Conservation (phyloP, 2,329 filamentous ascomycete species). For the Fusarium annulatum region DNA sequence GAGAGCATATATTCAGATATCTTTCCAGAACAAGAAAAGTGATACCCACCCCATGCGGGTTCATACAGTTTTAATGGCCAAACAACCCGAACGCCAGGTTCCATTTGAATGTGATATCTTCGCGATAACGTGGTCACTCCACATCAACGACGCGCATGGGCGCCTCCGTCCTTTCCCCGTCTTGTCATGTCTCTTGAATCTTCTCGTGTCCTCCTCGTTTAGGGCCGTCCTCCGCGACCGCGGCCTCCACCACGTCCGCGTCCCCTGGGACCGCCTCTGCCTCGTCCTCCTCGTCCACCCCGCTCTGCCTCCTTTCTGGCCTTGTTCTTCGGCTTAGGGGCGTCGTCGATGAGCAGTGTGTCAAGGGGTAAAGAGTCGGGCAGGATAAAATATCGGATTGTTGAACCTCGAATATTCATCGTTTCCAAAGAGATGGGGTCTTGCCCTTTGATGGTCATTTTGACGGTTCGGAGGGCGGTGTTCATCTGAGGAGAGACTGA, state of each 20-base stretch:
- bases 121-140: conserved; percentile 36
- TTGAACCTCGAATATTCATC: conserved; percentile 96
- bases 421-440: conserved; percentile 90
- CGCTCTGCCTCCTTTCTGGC: conserved; percentile 88
- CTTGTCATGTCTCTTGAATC: neutral
- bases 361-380: conserved; percentile 95
- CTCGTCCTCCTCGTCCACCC: conserved; percentile 63
- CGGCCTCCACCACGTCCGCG: conserved; percentile 61
- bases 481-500: conserved; percentile 99
- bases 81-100: conserved; percentile 52
- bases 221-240: conserved; percentile 50
- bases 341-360: conserved; percentile 94
- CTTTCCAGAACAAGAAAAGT: conserved; percentile 46
- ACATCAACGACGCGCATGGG: conserved; percentile 23
- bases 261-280: conserved; percentile 66
- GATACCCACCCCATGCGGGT: conserved; percentile 45
- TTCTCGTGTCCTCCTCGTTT: neutral
- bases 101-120: conserved; percentile 46
- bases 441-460: conserved; percentile 92
- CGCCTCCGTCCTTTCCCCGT: conserved; percentile 20
- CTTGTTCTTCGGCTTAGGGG: conserved; percentile 99
- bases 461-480: conserved; percentile 92
- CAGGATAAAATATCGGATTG: conserved; percentile 95
- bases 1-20: conserved; percentile 48
- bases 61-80: conserved; percentile 47